A percentile compares a stretch with the other conserved stretches of the same genome.
phyloP scores from a whole-genome alignment of 1,139 yeast species.

The Yamadazyma kanchanaburiensis region DNA sequence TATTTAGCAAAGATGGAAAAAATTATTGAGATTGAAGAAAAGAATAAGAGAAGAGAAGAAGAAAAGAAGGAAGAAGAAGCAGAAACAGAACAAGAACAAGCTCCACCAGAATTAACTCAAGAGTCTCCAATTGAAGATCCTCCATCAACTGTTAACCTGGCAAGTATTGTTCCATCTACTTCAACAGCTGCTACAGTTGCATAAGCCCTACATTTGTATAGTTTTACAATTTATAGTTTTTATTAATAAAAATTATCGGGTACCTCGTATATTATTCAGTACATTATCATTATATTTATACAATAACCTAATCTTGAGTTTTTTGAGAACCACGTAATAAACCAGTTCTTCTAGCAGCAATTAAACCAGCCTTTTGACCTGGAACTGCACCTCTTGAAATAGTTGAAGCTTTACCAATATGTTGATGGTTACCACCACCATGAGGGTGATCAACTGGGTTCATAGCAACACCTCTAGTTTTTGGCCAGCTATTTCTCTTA shows the following conservation, averaged over 20 bases:
- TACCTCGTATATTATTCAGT: too few relatives aligned
- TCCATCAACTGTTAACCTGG: too few relatives aligned
- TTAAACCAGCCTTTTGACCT: constrained; percentile 99
- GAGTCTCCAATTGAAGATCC: too few relatives aligned
- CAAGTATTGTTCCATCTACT: too few relatives aligned
- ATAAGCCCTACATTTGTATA: constrained; percentile 1
- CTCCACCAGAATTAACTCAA: too few relatives aligned
- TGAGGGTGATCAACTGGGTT: constrained; percentile 99
- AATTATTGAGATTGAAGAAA: constrained; percentile 29
- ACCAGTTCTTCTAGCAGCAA: constrained; percentile 99
- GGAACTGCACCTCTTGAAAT: constrained; percentile 99
- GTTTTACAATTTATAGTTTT: too few relatives aligned
- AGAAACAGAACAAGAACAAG: too few relatives aligned
- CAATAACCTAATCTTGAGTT: constrained; percentile 57
- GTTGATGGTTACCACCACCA: constrained; percentile 99
- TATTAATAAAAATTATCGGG: too few relatives aligned
- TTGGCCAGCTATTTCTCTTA: constrained; percentile 99
- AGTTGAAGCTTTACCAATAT: constrained; percentile 99
- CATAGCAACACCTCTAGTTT: constrained; percentile 99
- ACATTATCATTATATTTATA: constrained; percentile 12
- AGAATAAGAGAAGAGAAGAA: constrained; percentile 1
- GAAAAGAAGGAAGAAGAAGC: neutral
- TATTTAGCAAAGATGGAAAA: constrained; percentile 38
- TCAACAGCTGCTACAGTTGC: neutral
- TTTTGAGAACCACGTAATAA: constrained; percentile 99